Evolutionary conservation across 176 grass and related monocot species (phyloP), one percentile per base, ranked within the genome.

Genomic region (Neostapfia colusana): DNA sequence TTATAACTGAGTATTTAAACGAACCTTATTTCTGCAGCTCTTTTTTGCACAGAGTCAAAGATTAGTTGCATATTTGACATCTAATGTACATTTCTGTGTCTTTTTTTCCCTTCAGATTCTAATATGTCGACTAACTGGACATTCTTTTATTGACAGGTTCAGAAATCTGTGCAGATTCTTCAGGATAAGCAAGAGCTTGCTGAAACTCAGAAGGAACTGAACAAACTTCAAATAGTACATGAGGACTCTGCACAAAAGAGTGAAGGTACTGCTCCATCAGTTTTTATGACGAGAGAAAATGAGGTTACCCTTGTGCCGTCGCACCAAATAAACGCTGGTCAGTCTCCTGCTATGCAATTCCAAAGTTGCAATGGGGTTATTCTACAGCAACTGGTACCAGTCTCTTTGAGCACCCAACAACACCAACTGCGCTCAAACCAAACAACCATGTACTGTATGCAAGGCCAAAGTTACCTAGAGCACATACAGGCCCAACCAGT

Each of bases 151-250:
- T 38, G 27, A 55, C 91, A 99, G 92, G 85, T 99, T 72, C 89
- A 90, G 71, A 90, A 89, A 81, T 91, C 80, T 53, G 83, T 99
- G 53, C 89, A 93, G 46, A 79, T 92, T 15, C 48, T 99, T 63
- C 89, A 93, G 81, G 89, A 99, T 64, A 92, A 89, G 65, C 96
- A 99, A 70, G 96, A 95, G 44, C 74, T 93, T 50, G 80, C 83
- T 74, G 92, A 95, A 63, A 34, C 89, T 49, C 92, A 90, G 67
- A 95, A 85, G 61, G 92, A 93, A 78, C 81, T 99, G 67, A 70
- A 41, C 24, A 90, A 99, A 84, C 87, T 90, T 84, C 89, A 99
- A 64, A 43, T 90, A 10, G 39, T 76, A 10, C 88, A 87, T 3
- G 93, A 95, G 59, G 92, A 99, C 38, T 31, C 31, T 31, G 0